Percentiles rank a stretch among this genome's conserved stretches.
Conservation (phyloP, 768 basidiomycete species). For the Lactarius pseudohatsudake region DNA sequence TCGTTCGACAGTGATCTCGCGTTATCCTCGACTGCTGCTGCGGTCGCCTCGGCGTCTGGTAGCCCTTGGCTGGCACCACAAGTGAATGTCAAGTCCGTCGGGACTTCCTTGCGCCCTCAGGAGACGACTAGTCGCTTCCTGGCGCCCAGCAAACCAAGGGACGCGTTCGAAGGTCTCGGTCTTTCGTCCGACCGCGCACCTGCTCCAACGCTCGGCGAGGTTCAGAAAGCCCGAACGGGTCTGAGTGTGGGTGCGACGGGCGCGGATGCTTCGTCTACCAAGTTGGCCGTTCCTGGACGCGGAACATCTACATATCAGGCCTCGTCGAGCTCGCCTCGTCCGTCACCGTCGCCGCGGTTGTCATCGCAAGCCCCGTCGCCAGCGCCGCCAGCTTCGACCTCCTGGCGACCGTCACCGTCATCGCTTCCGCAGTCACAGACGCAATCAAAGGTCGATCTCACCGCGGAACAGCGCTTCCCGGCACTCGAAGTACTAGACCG, state of each 20-base stretch:
- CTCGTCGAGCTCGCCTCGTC: slow-evolving; percentile 23
- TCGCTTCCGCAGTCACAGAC: slow-evolving; percentile 12
- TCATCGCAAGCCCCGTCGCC: slow-evolving; percentile 24
- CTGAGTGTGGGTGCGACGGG: slow-evolving; percentile 44
- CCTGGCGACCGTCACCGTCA: slow-evolving; percentile 26
- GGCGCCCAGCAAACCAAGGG: slow-evolving; percentile 42
- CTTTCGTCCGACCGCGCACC: slow-evolving; percentile 47
- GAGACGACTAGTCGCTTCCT: slow-evolving; percentile 19
- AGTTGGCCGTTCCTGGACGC: slow-evolving; percentile 22
- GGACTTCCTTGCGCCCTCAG: slow-evolving; percentile 7
- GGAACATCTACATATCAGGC: slow-evolving; percentile 16
- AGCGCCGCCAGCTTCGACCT: slow-evolving; percentile 18
- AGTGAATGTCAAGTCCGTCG: slow-evolving; percentile 10
- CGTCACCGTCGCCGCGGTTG: slow-evolving; percentile 24
- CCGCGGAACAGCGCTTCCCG: slow-evolving; percentile 77
- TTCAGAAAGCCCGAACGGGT: slow-evolving; percentile 68
- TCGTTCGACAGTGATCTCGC: slow-evolving; percentile 42
- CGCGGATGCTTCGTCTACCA: slow-evolving; percentile 4
- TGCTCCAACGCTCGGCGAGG: slow-evolving; percentile 73
- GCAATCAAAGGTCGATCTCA: slow-evolving; percentile 39
- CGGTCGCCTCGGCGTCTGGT: slow-evolving; percentile 6
- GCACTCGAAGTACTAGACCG: slow-evolving; percentile 84
- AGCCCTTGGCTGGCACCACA: slow-evolving; percentile 13
- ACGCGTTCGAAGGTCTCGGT: slow-evolving; percentile 80
- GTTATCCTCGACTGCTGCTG: slow-evolving; percentile 18